Conservation (phyloP, 2,329 filamentous ascomycete genomes). For the Trichoderma brevicompactum region DNA sequence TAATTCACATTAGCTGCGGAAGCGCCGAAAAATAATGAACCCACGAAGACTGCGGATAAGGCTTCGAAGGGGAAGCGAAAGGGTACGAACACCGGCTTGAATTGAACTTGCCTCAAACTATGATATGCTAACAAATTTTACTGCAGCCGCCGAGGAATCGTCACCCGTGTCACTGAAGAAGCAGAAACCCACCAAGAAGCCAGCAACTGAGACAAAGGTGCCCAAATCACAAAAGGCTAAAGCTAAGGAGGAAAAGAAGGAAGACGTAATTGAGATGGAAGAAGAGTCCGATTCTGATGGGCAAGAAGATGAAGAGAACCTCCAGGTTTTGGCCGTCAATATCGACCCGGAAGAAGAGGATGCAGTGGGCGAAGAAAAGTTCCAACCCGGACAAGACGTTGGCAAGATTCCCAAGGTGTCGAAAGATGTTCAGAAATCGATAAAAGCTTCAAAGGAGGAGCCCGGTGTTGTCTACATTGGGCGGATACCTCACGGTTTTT, state of each 20-base stretch:
- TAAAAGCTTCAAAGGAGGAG: slow-evolving; percentile 51
- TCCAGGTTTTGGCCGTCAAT: slow-evolving; percentile 50
- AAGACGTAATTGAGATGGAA: slow-evolving; percentile 38
- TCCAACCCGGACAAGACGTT: slow-evolving; percentile 55
- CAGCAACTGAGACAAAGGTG: slow-evolving; percentile 42
- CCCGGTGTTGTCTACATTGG: slow-evolving; percentile 88
- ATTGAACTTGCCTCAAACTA: slow-evolving; percentile 32
- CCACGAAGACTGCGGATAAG: slow-evolving; percentile 43
- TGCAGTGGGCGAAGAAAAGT: slow-evolving; percentile 43
- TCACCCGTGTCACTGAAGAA: slow-evolving; percentile 52
- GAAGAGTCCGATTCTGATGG: slow-evolving; percentile 44
- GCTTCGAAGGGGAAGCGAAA: slow-evolving; percentile 45
- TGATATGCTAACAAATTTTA: background rate
- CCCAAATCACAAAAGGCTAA: slow-evolving; percentile 37
- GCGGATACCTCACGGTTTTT: slow-evolving; percentile 91
- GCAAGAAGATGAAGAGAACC: slow-evolving; percentile 48
- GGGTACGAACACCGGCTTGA: slow-evolving; percentile 33
- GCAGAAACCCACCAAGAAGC: slow-evolving; percentile 49
- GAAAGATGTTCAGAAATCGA: slow-evolving; percentile 51
- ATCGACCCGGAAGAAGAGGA: slow-evolving; percentile 53
- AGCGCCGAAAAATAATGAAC: slow-evolving; percentile 39
- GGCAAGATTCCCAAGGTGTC: slow-evolving; percentile 56
- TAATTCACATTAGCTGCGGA: slow-evolving; percentile 39
- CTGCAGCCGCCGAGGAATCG: slow-evolving; percentile 50
- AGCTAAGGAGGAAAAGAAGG: slow-evolving; percentile 37